Evolutionary conservation across 2,329 filamentous ascomycete species (phyloP), one percentile per base, ranked within the genome.

Genomic region (Colletotrichum ledebouriae): DNA sequence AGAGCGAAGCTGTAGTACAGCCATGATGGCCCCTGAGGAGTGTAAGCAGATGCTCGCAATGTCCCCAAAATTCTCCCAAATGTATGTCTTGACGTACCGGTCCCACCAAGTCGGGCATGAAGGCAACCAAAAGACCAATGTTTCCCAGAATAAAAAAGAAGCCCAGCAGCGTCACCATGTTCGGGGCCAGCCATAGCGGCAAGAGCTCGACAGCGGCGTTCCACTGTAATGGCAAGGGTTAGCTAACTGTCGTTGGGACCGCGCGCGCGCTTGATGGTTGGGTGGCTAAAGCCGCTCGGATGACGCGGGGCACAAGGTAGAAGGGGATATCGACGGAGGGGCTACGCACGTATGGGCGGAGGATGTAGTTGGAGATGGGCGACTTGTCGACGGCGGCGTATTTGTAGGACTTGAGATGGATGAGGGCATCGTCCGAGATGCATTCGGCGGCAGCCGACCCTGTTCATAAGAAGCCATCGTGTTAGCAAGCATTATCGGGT

Each of bases 301-400:
- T 52, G 64, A 49, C 63, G 63, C 57, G 61, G 59, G 59, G 67
- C 59, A 62, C 60, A 64, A 53, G 33, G 46, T 47, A 37, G 34
- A 41, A 63, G 52, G 50, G 44, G 44, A 25, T 67, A 49, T 68
- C 55, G 56, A 56, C 56, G 66, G 66, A 69, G 49, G 56, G 69
- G 68, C 46, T 50, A 82, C 91, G 79, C 92, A 98, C 96, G 84
- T 97, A 99, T 77, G 97, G 95, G 73, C 91, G 92, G 58, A 99
- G 87, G 77, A 99, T 93, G 81, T 98, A 97, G 79, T 94, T 89
- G 65, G 96, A 98, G 68, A 98, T 89, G 71, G 92, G 91, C 58
- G 94, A 98, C 82, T 97, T 95, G 85, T 99, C 96, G 80, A 99
- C 94, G 75, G 92, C 93, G 74, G 94, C 97, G 82, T 99, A 99